phyloP scores from a whole-genome alignment of 305 asterid species.

The Fraxinus dipetala region DNA sequence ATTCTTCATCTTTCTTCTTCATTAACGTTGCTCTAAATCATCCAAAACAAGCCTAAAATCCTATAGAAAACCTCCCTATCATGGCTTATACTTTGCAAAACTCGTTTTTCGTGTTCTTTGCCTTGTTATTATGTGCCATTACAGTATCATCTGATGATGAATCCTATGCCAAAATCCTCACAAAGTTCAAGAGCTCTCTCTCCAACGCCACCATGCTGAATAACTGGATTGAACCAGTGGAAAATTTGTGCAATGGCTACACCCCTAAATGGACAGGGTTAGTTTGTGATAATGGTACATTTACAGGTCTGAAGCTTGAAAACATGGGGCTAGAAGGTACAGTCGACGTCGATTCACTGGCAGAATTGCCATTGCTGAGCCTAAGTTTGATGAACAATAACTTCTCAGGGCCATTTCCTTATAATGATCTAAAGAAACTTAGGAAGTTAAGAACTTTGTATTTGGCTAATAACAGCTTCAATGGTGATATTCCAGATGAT shows the following conservation, averaged over 20 bases:
- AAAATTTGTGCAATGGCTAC: slow-evolving; percentile 21
- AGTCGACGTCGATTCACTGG: slow-evolving; percentile 36
- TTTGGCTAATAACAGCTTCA: slow-evolving; percentile 50
- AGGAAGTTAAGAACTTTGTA: slow-evolving; percentile 42
- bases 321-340: slow-evolving; percentile 47
- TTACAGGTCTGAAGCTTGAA: slow-evolving; percentile 39
- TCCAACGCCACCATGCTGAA: slow-evolving; percentile 18
- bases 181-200: slow-evolving; percentile 30
- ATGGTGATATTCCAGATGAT: slow-evolving; percentile 52
- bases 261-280: slow-evolving; percentile 29
- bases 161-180: slow-evolving; percentile 7
- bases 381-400: slow-evolving; percentile 55
- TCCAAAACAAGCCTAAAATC: background rate
- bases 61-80: background rate
- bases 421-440: slow-evolving; percentile 34
- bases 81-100: background rate
- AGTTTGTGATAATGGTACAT: slow-evolving; percentile 22
- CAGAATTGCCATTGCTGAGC: slow-evolving; percentile 33
- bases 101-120: background rate
- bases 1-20: background rate
- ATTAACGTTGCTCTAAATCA: background rate
- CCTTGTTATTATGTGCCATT: background rate
- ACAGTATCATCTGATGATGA: background rate
- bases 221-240: slow-evolving; percentile 23
- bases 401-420: slow-evolving; percentile 54